Conservation (phyloP, 768 basidiomycete genomes). For the Mycena crocata region DNA sequence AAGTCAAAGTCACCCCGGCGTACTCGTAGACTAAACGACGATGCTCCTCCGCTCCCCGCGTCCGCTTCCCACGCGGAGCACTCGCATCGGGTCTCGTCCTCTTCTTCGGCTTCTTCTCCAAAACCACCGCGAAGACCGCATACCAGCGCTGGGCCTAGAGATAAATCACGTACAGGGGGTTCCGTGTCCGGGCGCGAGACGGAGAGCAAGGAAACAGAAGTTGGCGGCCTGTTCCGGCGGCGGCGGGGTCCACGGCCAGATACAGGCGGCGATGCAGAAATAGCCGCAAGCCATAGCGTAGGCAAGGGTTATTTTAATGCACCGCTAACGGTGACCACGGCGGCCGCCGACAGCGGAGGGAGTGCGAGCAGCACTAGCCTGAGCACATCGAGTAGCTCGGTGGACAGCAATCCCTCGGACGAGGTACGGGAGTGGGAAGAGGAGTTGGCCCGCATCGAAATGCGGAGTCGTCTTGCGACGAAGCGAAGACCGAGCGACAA, state of each 20-base stretch:
- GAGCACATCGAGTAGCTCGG: constrained; percentile 44
- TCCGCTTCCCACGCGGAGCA: constrained; percentile 48
- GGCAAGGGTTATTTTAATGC: constrained; percentile 24
- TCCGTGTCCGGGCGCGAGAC: constrained; percentile 23
- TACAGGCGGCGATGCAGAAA: neutral
- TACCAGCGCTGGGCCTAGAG: constrained; percentile 79
- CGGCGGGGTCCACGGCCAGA: constrained; percentile 21
- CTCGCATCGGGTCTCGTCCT: constrained; percentile 29
- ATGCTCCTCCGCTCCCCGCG: constrained; percentile 50
- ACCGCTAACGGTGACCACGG: constrained; percentile 38
- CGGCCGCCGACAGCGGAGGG: constrained; percentile 22
- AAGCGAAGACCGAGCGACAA: constrained; percentile 37
- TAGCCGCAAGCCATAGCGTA: neutral
- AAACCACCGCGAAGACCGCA: constrained; percentile 68
- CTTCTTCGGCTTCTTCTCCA: constrained; percentile 41
- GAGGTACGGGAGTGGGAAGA: constrained; percentile 81
- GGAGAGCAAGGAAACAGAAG: constrained; percentile 12
- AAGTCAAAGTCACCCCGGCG: constrained; percentile 71
- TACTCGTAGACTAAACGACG: constrained; percentile 48
- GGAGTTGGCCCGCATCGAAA: constrained; percentile 79
- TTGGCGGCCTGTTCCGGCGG: constrained; percentile 13
- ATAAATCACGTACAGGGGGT: constrained; percentile 53
- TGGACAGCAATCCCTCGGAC: constrained; percentile 43
- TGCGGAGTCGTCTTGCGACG: constrained; percentile 61
- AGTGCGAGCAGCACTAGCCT: constrained; percentile 51